Conservation (phyloP, 2,329 filamentous ascomycete species). For the Botryotinia globosa region DNA sequence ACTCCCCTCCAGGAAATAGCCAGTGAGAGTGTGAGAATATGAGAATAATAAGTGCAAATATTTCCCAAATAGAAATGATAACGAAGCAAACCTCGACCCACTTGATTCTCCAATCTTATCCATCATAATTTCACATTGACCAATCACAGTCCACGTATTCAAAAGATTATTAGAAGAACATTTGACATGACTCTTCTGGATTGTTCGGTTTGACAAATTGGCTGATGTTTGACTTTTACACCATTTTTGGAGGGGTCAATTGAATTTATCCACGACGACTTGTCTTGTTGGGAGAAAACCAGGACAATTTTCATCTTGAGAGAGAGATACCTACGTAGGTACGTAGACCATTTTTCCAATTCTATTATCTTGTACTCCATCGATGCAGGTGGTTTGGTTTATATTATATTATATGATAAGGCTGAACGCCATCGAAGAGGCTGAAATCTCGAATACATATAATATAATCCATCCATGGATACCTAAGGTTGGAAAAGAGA, state of each 20-base stretch:
- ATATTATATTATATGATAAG: not conserved
- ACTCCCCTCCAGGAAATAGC: not conserved
- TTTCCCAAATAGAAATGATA: not conserved
- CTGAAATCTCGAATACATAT: not conserved
- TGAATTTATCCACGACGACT: not conserved
- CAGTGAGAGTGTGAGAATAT: not conserved
- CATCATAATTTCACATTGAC: not conserved
- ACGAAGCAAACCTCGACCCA: conserved; percentile 1
- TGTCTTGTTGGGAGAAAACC: not conserved
- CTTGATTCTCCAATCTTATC: conserved; percentile 5
- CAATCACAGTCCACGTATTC: not conserved
- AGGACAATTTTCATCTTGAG: not conserved
- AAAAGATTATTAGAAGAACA: not conserved
- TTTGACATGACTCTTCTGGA: conserved; percentile 9
- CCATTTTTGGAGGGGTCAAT: not conserved
- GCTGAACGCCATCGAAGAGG: not conserved
- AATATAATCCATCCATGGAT: too few species aligned
- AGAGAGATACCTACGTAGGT: not conserved
- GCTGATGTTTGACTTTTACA: not conserved
- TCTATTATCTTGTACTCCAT: not conserved
- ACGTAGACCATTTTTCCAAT: not conserved
- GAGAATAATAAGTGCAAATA: not conserved
- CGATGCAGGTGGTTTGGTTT: too few species aligned
- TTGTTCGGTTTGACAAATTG: conserved; percentile 11
- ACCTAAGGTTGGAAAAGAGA: not conserved